Base-by-base conservation (phyloP, 2,329 filamentous ascomycete genomes). In the Raffaelea albimanens region DNA sequence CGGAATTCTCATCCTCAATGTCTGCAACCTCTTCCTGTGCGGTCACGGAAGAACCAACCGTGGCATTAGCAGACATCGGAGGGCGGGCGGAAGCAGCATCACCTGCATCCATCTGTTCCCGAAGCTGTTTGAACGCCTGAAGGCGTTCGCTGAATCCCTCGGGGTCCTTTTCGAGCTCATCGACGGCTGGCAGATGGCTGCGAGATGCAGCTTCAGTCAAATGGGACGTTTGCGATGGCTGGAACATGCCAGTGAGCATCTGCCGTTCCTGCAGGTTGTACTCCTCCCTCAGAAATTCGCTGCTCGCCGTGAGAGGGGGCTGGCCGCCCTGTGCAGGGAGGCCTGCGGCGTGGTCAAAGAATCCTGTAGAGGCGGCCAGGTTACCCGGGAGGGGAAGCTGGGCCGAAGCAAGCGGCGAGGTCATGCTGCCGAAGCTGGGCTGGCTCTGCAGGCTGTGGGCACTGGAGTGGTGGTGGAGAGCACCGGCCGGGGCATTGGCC, bases 401-500 rank as follows among this genome's bases (percentile, higher is more conserved):
- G 16, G 61, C 67, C 57, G 72, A 80, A 11, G 80, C 81, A 49
- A 84, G 79, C 2, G 90, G 89, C n/a, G 89, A 94, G 3, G 87
- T 82, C 55, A 98, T 94, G 66, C 86, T 96, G 18, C 91, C 88
- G 61, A 93, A 96, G 67, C 91, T 97, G 20, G 91, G 91, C 65
- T 98, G 93, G 61, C 89, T 96, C 61, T 98, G 93, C 50, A 98
- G 75, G 61, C 91, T 97, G 57, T 97, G 91, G 9, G 88, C 87
- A 61, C 91, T 97, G 1, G 88, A 90, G 61, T 97, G 90, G 60
- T 97, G 93, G 58, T 97, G 89, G 9, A 97, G 75, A 50, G 69
- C 57, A 5, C 45, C 45, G 18, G 65, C 59, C 47, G 70, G 59
- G 48, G 18, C 34, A 38, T 19, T 19, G 5, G 34, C 34, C 34